Evolutionary conservation across 1,284 basidiomycete genomes (phyloP), one percentile per base, ranked within the genome.

Genomic region (Sporisorium iseilematis-ciliati): DNA sequence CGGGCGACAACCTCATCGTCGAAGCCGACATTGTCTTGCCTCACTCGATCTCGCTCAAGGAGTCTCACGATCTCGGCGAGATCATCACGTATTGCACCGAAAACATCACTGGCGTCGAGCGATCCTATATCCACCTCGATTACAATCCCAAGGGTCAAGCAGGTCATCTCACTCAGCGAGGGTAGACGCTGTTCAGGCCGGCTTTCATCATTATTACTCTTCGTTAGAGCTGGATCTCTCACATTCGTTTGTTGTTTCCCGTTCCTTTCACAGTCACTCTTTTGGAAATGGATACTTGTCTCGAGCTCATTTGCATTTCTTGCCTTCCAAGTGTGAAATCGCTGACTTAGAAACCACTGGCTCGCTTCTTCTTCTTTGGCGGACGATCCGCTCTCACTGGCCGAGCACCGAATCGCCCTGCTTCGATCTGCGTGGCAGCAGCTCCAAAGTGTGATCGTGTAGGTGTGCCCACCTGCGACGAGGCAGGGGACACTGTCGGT

Each of bases 1-100:
- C 80, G 2, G 83, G 83, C 5, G 83, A 84, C 63, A 79, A 80
- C 14, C 75, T 82, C 49, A 83, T 83, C 45, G 82, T 78, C 23
- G 83, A 84, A 56, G 81, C 77, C 12, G 82, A 84, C 50, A 73
- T 83, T 7, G 78, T 83, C 21, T 69, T 82, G 25, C 82, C 82
- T 6, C 66, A 78, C 42, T 72, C 70, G 35, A 79, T 83, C 61
- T 61, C 69, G 45, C 67, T 84, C 31, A 82, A 84, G 41, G 82
- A 84, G 58, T 79, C 82, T 12, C 83, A 84, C 62, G 83, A 84
- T 43, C 45, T 83, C 1, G 82, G 81, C 10, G 83, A 84, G 58
- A 80, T 83, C 42, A 81, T 82, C 71, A 82, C 79, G 29, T 83
- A 83, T 53, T 81, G 81, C 57, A 75, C 77, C 41, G 82, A 83